Percentiles rank a stretch among this genome's conserved stretches.
These are phyloP conservation scores for Citrus sp. DNA, from an alignment of 345 rosid genomes.

Conservation along the genomic window DNA sequence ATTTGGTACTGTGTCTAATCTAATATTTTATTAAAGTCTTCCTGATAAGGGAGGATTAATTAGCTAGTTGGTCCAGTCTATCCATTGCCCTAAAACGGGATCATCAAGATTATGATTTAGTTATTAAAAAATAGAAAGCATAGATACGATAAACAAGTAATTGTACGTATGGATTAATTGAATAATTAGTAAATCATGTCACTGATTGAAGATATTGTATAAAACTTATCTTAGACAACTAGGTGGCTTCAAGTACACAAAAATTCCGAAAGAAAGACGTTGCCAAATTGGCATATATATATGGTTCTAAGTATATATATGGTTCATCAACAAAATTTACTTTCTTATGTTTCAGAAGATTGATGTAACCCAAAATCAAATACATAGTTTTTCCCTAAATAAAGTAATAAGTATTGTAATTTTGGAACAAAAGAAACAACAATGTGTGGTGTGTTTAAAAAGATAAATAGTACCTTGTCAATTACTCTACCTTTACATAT, in stretches of 20 bases:
- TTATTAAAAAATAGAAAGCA: background rate
- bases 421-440: background rate
- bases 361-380: background rate
- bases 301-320: background rate
- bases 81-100: conserved; percentile 17
- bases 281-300: background rate
- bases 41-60: conserved; percentile 12
- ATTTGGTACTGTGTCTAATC: background rate
- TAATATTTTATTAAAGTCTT: background rate
- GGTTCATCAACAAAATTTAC: background rate
- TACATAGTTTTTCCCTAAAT: too few relatives aligned
- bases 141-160: conserved; percentile 10
- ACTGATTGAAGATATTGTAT: background rate
- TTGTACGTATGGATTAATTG: conserved; percentile 4
- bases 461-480: background rate
- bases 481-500: background rate
- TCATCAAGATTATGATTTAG: background rate
- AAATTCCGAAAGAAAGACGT: background rate
- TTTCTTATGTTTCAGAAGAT: conserved; percentile 3
- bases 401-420: background rate
- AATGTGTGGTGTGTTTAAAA: conserved; percentile 1
- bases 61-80: conserved; percentile 9
- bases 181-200: background rate
- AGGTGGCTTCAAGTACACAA: background rate
- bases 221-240: background rate